A percentile compares a stretch with the other conserved stretches of the same genome.
These are phyloP conservation scores for Brasenia schreberi DNA, from an alignment of 164 flowering plant species.

Conservation along the genomic window DNA sequence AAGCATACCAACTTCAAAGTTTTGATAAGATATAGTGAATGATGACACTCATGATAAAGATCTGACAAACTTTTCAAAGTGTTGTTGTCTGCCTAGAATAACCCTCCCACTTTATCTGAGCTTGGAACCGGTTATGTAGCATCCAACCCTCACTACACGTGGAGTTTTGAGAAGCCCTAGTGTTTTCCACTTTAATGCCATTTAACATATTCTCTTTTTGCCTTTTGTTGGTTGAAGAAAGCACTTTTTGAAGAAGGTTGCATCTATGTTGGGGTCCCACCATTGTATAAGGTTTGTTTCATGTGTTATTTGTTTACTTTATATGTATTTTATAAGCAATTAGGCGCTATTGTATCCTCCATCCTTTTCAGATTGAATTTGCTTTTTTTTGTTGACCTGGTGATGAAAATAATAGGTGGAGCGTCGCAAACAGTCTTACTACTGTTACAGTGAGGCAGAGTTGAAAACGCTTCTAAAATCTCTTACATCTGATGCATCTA, in stretches of 20 bases:
- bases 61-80: too few relatives aligned
- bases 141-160: neutral
- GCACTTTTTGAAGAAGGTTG: constrained; percentile 90
- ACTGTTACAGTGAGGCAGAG: constrained; percentile 74
- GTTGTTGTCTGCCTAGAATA: too few relatives aligned
- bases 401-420: constrained; percentile 47
- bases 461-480: constrained; percentile 44
- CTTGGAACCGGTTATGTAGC: neutral
- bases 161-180: neutral
- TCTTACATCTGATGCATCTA: constrained; percentile 78
- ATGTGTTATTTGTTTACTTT: neutral
- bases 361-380: neutral
- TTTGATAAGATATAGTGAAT: too few relatives aligned
- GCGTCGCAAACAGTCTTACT: constrained; percentile 75
- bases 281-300: constrained; percentile 66
- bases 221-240: constrained; percentile 37
- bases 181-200: neutral
- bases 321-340: neutral
- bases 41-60: too few relatives aligned
- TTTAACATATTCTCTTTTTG: neutral
- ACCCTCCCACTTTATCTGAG: too few relatives aligned
- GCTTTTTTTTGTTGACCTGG: neutral
- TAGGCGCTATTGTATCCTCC: neutral
- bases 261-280: constrained; percentile 97
- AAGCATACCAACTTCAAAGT: too few relatives aligned